Evolutionary conservation across 1,284 basidiomycete genomes (phyloP), one percentile per base, ranked within the genome.

Genomic region (Cryptococcus sp.): DNA sequence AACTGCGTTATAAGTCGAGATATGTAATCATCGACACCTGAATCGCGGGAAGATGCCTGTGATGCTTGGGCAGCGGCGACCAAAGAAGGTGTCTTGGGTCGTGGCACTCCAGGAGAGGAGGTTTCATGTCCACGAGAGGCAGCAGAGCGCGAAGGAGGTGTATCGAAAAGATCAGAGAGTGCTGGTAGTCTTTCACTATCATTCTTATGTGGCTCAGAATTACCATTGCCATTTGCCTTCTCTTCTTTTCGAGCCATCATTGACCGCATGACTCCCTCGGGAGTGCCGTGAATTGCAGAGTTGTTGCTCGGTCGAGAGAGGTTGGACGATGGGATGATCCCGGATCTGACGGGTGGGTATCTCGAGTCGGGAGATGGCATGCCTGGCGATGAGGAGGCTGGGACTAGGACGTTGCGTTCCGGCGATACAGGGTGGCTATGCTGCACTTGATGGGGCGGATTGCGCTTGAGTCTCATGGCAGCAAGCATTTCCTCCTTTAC

Each of bases 371-470:
- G 48, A 3, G 58, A 52, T 18, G 58, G 52, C 3, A 45, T 42
- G 2, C 40, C 46, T 14, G 60, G 57, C 2, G 63, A 66, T 2
- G 65, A 67, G 1, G 66, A 61, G 7, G 58, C 37, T 3, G 66
- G 66, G 7, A 67, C 63, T 28, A 67, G 66, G 18, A 67, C 49
- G 23, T 46, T 36, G 19, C 52, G 46, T 31, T 61, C 59, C 10
- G 56, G 57, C 2, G 60, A 60, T 28, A 19, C 39, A 34, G 32
- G 32, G n/a, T n/a, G n/a, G n/a, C n/a, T n/a, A n/a, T n/a, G n/a
- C n/a, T n/a, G n/a, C n/a, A n/a, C n/a, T n/a, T n/a, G n/a, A n/a
- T n/a, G n/a, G n/a, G n/a, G n/a, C n/a, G n/a, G n/a, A n/a, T n/a
- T n/a, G n/a, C n/a, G n/a, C n/a, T n/a, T n/a, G n/a, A n/a, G n/a